These are phyloP conservation scores for Hemerocallis citrina DNA, from an alignment of 106 monocot species.

Conservation along the genomic window DNA sequence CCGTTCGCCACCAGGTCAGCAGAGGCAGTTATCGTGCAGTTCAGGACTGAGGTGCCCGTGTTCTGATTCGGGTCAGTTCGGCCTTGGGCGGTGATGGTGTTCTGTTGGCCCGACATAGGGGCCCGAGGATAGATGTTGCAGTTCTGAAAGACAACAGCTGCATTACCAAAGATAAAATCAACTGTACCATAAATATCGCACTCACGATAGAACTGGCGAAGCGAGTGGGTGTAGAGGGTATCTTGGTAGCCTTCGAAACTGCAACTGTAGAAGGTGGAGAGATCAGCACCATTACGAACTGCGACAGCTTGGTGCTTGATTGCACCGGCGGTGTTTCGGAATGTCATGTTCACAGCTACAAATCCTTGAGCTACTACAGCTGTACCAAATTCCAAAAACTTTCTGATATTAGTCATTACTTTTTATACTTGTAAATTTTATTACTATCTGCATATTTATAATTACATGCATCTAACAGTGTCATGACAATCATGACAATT, in stretches of 20 bases:
- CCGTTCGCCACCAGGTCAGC: no score
- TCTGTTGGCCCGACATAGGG: slow-evolving; percentile 53
- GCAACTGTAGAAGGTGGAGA: slow-evolving; percentile 66
- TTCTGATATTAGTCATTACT: no score
- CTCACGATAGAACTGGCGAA: slow-evolving; percentile 69
- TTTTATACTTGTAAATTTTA: no score
- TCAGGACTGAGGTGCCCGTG: slow-evolving; percentile 65
- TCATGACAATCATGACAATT: no score
- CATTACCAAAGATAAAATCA: slow-evolving; percentile 83
- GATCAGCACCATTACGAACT: slow-evolving; percentile 60
- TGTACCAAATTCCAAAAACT: no score
- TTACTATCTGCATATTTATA: no score
- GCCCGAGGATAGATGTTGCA: slow-evolving; percentile 68
- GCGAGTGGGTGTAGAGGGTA: slow-evolving; percentile 71
- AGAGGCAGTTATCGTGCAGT: slow-evolving; percentile 28
- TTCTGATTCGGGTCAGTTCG: slow-evolving; percentile 92
- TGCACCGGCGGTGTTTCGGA: slow-evolving; percentile 68
- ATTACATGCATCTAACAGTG: no score
- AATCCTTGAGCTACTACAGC: slow-evolving; percentile 65
- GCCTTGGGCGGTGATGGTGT: slow-evolving; percentile 83
- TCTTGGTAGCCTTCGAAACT: slow-evolving; percentile 84
- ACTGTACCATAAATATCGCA: slow-evolving; percentile 86
- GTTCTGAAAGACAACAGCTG: slow-evolving; percentile 72
- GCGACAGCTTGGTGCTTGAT: slow-evolving; percentile 64
- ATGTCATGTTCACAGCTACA: slow-evolving; percentile 51